These are phyloP conservation scores for Pseudocercospora macadamiae DNA, from an alignment of 2,329 filamentous ascomycete species.

Conservation along the genomic window DNA sequence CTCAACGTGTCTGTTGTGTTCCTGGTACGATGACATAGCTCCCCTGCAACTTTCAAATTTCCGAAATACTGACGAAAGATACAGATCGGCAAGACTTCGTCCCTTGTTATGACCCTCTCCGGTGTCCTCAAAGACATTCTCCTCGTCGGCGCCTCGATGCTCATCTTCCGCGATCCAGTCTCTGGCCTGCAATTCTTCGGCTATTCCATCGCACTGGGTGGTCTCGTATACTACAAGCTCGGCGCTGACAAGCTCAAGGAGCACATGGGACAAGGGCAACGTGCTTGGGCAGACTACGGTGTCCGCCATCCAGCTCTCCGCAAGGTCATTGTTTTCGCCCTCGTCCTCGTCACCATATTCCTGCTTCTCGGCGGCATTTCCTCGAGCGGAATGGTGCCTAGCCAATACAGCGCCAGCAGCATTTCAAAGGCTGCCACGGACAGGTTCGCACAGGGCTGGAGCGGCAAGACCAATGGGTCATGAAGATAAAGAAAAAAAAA, in stretches of 20 bases:
- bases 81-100: constrained; percentile 85
- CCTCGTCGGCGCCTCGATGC: constrained; percentile 76
- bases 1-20: constrained; percentile 86
- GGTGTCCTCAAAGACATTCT: constrained; percentile 88
- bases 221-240: constrained; percentile 85
- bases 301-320: constrained; percentile 74
- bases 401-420: constrained; percentile 28
- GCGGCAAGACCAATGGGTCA: constrained; percentile 22
- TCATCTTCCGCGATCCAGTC: constrained; percentile 78
- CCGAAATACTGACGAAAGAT: constrained; percentile 1
- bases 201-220: constrained; percentile 76
- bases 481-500: too few species aligned
- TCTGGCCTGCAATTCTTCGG: constrained; percentile 78
- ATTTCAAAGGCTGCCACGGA: constrained; percentile 16
- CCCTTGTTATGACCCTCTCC: constrained; percentile 81
- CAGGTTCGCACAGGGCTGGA: constrained; percentile 19
- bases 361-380: constrained; percentile 63
- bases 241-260: constrained; percentile 81
- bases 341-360: constrained; percentile 67
- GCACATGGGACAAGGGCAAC: constrained; percentile 70
- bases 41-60: neutral
- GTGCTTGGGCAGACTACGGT: constrained; percentile 86
- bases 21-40: constrained; percentile 63
- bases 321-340: constrained; percentile 72
- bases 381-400: constrained; percentile 29